Percentiles rank a stretch among this genome's conserved stretches.
Evolutionary conservation across 352 stramenopile genomes (phyloP).

Genomic region (Pythium myriotylum): DNA sequence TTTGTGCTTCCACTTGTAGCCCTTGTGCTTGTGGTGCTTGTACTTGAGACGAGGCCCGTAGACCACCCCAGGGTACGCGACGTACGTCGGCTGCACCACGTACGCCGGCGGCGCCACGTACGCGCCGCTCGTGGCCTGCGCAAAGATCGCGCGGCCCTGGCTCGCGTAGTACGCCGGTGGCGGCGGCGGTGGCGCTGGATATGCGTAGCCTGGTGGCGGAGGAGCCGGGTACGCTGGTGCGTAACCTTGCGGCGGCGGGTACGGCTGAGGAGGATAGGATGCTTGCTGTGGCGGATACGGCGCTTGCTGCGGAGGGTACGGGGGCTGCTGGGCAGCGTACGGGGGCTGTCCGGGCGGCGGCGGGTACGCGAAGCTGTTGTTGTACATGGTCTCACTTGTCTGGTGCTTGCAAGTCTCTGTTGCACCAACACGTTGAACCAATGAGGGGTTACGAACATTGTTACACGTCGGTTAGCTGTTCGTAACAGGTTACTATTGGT

Average conservation of each 20-base stretch:
- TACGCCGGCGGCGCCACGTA: conserved; percentile 42
- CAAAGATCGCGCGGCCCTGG: conserved; percentile 70
- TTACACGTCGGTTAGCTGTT: no score
- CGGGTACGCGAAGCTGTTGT: conserved; percentile 31
- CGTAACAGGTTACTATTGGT: no score
- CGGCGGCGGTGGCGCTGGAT: conserved; percentile 23
- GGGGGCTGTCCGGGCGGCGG: no score
- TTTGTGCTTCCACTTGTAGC: conserved; percentile 40
- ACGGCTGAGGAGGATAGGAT: no score
- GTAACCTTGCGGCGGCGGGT: conserved; percentile 5
- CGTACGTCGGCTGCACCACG: conserved; percentile 46
- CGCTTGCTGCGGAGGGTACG: no score
- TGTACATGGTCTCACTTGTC: conserved; percentile 16
- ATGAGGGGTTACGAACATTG: no score
- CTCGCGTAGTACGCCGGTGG: conserved; percentile 68
- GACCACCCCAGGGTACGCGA: conserved; percentile 61
- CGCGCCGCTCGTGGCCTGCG: conserved; percentile 46
- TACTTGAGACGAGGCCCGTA: conserved; percentile 57
- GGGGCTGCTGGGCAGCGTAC: no score
- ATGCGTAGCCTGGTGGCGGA: conserved; percentile 5
- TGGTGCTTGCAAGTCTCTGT: background rate
- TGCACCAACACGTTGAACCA: background rate
- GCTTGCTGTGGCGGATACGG: no score
- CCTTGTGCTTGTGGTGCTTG: conserved; percentile 51
- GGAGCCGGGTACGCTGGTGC: conserved; percentile 17